Evolutionary conservation across 1,139 yeast species (phyloP).

Genomic region (Lodderomyces parapsilosis): DNA sequence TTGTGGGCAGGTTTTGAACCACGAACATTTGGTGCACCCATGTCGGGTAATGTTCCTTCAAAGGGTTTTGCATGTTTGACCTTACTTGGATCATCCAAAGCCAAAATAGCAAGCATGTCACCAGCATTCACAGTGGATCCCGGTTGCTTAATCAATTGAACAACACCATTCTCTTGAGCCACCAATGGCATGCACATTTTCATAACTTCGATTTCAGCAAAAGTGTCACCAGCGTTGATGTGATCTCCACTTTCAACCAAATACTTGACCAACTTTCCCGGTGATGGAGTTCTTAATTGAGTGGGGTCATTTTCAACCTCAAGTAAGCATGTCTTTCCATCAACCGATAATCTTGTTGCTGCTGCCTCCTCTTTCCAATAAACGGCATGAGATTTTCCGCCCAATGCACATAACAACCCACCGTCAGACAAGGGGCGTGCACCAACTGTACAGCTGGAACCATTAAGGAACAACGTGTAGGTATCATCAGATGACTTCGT

Average conservation of each 20-base stretch:
- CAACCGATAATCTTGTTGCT: constrained; percentile 94
- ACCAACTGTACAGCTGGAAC: constrained; percentile 85
- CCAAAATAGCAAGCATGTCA: constrained; percentile 90
- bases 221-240: constrained; percentile 86
- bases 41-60: constrained; percentile 89
- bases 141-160: constrained; percentile 95
- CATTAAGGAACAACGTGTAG: constrained; percentile 88
- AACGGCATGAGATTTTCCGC: constrained; percentile 90
- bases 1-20: constrained; percentile 85
- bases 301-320: constrained; percentile 98
- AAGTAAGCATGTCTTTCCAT: constrained; percentile 87
- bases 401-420: constrained; percentile 82
- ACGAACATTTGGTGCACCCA: constrained; percentile 77
- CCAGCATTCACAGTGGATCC: constrained; percentile 96
- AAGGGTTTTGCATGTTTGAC: constrained; percentile 96
- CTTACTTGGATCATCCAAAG: constrained; percentile 94
- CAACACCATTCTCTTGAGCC: constrained; percentile 90
- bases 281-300: constrained; percentile 96
- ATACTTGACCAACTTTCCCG: constrained; percentile 94
- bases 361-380: constrained; percentile 98
- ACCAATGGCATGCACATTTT: constrained; percentile 94
- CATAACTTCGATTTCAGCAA: constrained; percentile 99
- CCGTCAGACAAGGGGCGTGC: constrained; percentile 90
- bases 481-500: constrained; percentile 85
- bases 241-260: constrained; percentile 96